Evolutionary conservation across 768 basidiomycete species (phyloP), one percentile per base, ranked within the genome.

Genomic region (Amanita subjunquillea): DNA sequence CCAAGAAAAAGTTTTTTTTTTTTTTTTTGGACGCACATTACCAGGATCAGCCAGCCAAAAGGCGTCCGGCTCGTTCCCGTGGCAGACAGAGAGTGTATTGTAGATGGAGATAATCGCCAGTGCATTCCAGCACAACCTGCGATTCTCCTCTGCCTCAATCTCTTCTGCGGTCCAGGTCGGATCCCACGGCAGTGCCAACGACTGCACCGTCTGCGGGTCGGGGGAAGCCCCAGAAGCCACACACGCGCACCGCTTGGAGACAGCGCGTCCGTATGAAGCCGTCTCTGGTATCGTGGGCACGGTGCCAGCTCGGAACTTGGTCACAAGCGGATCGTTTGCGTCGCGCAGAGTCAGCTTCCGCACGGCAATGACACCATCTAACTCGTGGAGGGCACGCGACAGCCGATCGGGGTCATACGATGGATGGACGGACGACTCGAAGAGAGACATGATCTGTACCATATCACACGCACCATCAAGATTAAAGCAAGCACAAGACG

Each of bases 61-160:
- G 12, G 73, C 68, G 9, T 78, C 74, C 7, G 80, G 74, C 17
- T 79, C 73, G 46, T 73, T 72, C 51, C 80, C 74, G 64, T 85
- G 80, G 0, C 82, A 81, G 17, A 80, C 80, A 58, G 83, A 85
- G 59, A 83, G 80, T 20, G 81, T 77, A 13, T 82, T 79, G 60
- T 85, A 83, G 52, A 74, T 78, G 6, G 85, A 78, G 50, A 86
- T 75, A 25, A 89, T 73, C 54, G 76, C 75, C 38, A 91, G 74
- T 15, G 87, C 76, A 54, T 78, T 76, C 88, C 88, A 90, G 60
- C 83, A 85, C 15, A 90, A 70, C 23, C 88, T 69, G n/a, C 87
- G 76, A 52, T 80, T 80, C 58, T 87, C 83, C 60, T 91, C 88
- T 50, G 76, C 77, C 36, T 76, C 75, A 32, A 75, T 72, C 56